Base-by-base conservation (phyloP, 1,284 basidiomycete species). In the Marasmius tenuissimus region DNA sequence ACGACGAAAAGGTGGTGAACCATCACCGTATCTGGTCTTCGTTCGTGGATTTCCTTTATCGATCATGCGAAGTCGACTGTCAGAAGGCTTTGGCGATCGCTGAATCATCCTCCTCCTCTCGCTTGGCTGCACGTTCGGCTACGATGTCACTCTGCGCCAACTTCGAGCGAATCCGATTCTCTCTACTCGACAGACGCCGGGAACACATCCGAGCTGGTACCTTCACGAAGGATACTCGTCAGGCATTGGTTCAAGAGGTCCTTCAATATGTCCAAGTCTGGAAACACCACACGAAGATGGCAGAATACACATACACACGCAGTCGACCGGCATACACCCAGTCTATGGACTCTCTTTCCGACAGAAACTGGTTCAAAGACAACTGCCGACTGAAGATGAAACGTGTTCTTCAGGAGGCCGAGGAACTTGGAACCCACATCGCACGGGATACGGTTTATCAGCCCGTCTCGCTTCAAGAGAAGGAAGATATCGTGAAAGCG, bases 401-500 rank as follows among this genome's bases (percentile, higher is more conserved):
- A 8, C 69, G 71, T n/a, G 75, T 78, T 39, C 51, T 78, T 40
- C 63, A 71, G 1, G 76, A 80, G 47, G 82, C 80, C 72, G 51
- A 50, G 11, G 65, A 68, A 1, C 65, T 82, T 3, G 69, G 71
- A 60, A 48, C 52, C 1, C 71, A 75, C 27, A 65, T 82, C 33
- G 60, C 68, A 7, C 57, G 53, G 34, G 75, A 74, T 45, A 74
- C 70, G 1, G 75, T 78, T 58, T 84, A 85, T 53, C 59, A 73
- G 47, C 73, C 76, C 0, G 68, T 85, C 5, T 78, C 79, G 2
- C 64, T 76, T 14, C 70, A 80, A 6, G 85, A 86, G 66, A 72
- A 70, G 20, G 72, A 70, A 22, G 73, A 72, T 16, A 75, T 85
- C n/a, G 74, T 84, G 50, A 74, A 74, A 39, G 77, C 80, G 0